These are phyloP conservation scores for Didymellaceae sp. DNA, from an alignment of 2,329 filamentous ascomycete genomes.

Conservation along the genomic window DNA sequence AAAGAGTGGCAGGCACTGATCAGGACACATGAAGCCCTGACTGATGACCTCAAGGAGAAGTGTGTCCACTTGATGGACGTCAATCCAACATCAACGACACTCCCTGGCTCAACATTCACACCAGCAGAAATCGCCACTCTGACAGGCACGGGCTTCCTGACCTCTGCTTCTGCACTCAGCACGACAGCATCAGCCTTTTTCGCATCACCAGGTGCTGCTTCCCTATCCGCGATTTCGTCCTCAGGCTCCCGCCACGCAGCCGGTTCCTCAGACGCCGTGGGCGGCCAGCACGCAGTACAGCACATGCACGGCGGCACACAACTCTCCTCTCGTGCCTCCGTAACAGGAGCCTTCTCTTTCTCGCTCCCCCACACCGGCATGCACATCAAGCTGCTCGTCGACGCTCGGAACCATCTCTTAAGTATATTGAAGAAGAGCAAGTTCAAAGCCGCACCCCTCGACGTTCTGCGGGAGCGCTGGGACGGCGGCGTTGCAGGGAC, in stretches of 20 bases:
- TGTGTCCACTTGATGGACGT: constrained; percentile 61
- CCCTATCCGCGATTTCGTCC: constrained; percentile 65
- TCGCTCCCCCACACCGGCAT: constrained; percentile 71
- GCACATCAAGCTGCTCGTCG: constrained; percentile 70
- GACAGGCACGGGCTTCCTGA: constrained; percentile 72
- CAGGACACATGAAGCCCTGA: constrained; percentile 27
- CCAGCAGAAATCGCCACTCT: constrained; percentile 62
- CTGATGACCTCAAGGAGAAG: constrained; percentile 45
- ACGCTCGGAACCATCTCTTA: constrained; percentile 67
- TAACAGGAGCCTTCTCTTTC: constrained; percentile 54
- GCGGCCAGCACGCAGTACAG: constrained; percentile 71
- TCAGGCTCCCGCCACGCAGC: constrained; percentile 69
- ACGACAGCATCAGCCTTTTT: constrained; percentile 49
- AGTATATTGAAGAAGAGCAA: constrained; percentile 64
- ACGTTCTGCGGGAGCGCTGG: constrained; percentile 70
- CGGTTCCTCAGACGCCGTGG: constrained; percentile 72
- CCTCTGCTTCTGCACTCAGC: constrained; percentile 50
- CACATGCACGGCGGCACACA: constrained; percentile 68
- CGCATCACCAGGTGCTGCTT: constrained; percentile 50
- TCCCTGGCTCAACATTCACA: constrained; percentile 52
- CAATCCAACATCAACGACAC: constrained; percentile 57
- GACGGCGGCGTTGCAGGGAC: constrained; percentile 66
- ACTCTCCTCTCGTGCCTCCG: constrained; percentile 23
- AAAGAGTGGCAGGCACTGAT: constrained; percentile 55
- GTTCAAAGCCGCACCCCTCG: constrained; percentile 68